phyloP scores from a whole-genome alignment of 1,284 basidiomycete genomes.

The Fomitiporia mediterranea region DNA sequence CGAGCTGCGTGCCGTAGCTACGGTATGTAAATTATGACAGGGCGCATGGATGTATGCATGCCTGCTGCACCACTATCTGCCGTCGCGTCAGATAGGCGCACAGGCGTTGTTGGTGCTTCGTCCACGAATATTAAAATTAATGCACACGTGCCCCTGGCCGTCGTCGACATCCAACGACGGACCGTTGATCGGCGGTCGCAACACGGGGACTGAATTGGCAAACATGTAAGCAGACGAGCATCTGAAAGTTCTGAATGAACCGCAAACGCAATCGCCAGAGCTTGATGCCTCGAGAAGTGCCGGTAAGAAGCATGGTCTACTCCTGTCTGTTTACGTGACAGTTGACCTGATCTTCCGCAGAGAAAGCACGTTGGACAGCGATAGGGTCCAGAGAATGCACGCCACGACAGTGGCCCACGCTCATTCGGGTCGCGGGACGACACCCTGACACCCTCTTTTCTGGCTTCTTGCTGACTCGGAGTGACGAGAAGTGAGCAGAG shows the following conservation, averaged over 20 bases:
- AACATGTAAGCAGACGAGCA: no score
- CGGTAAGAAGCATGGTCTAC: neutral
- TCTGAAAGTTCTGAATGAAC: neutral
- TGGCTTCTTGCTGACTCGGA: neutral
- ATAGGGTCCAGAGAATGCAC: constrained; percentile 11
- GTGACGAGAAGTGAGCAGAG: neutral
- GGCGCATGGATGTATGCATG: no score
- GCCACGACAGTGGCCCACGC: constrained; percentile 5
- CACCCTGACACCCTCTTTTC: neutral
- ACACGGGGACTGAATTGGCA: neutral
- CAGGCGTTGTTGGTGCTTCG: neutral
- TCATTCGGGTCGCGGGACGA: neutral
- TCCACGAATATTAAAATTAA: neutral
- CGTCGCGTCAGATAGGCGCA: constrained; percentile 1
- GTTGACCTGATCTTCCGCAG: constrained; percentile 12
- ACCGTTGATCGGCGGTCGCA: neutral
- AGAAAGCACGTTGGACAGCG: constrained; percentile 12
- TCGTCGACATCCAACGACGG: neutral
- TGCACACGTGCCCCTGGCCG: neutral
- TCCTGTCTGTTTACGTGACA: constrained; percentile 14
- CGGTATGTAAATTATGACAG: no score
- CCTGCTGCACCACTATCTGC: neutral
- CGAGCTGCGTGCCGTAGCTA: no score
- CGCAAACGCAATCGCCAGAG: neutral
- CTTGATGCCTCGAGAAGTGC: neutral